Percentiles rank a stretch among this genome's conserved stretches.
Evolutionary conservation across 306 rosid genomes (phyloP).

Genomic region (Cicer bijugum): DNA sequence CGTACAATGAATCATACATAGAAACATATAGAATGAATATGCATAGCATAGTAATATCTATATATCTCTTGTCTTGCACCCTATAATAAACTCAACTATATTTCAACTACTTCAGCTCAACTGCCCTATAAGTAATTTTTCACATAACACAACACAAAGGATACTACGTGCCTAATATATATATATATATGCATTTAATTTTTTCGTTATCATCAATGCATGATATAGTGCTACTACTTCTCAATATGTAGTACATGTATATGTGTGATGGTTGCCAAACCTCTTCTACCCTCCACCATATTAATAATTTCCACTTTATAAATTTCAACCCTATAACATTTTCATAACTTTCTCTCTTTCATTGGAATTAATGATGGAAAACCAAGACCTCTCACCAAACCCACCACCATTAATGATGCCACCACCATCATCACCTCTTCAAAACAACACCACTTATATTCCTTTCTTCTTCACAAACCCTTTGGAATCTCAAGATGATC

Average conservation of each 20-base stretch:
- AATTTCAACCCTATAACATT: conserved; percentile 45
- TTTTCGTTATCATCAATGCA: conserved; percentile 55
- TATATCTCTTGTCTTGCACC: conserved; percentile 43
- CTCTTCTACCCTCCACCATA: conserved; percentile 66
- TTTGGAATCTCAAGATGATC: conserved; percentile 45
- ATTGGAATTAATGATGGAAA: conserved; percentile 50
- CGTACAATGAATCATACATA: neutral
- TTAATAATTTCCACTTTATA: conserved; percentile 44
- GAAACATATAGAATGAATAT: neutral
- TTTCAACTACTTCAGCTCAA: conserved; percentile 59
- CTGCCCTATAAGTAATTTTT: conserved; percentile 42
- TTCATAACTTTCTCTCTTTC: conserved; percentile 48
- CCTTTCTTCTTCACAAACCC: conserved; percentile 52
- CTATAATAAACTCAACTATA: conserved; percentile 51
- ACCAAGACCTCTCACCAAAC: conserved; percentile 46
- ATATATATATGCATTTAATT: neutral
- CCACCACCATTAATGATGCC: conserved; percentile 24
- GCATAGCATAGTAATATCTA: neutral
- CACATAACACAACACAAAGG: conserved; percentile 34
- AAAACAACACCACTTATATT: conserved; percentile 37
- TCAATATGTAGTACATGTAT: neutral
- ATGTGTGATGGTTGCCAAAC: conserved; percentile 55
- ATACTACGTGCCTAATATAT: conserved; percentile 42
- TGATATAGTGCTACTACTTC: neutral
- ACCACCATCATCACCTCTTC: conserved; percentile 3